Base-by-base conservation (phyloP, 495 filamentous ascomycete genomes). In the Cairneyella variabilis region DNA sequence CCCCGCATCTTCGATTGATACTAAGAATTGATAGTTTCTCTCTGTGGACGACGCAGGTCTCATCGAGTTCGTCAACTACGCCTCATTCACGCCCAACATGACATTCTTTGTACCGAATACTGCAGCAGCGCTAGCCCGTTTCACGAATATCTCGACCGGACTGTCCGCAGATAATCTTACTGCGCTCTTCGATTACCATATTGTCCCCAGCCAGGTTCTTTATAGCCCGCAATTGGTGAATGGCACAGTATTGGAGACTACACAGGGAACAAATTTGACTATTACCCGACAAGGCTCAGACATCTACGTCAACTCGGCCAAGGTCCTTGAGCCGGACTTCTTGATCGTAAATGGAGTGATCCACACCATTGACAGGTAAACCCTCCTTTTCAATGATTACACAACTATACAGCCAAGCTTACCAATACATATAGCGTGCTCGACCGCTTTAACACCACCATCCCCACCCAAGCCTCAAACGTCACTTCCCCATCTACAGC, bases 51-150 rank as follows among this genome's bases (percentile, higher is more conserved):
- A n/a, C n/a, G n/a, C n/a, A n/a, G n/a, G n/a, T n/a, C n/a, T n/a
- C n/a, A n/a, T n/a, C n/a, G n/a, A n/a, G n/a, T 30, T 43, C 27
- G 38, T 42, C 16, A 17, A 8, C 18, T 22, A 12, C 3, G 21
- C 26, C 11, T 18, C 22, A 11, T 18, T 25, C n/a, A 18, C 41
- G 1, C 22, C 50, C 2, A 38, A 53, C 30, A 8, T 44, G 10
- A 53, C 50, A 4, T 53, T 22, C 41, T 53, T 53, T 12, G 16
- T 43, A 2, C 50, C 50, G 12, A 53, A 44, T 30, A 43, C 50
- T 17, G 37, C 16, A 30, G 18, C 38, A 22, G 50, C 50, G 17
- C 38, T 53, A 3, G 18, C 20, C 4, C 7, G 8, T 9, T 30
- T 41, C 22, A 43, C 14, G 11, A 10, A n/a, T 16, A 17, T 18